Evolutionary conservation across 176 grass and related monocot species (phyloP).

Genomic region (Oryza longistaminata): DNA sequence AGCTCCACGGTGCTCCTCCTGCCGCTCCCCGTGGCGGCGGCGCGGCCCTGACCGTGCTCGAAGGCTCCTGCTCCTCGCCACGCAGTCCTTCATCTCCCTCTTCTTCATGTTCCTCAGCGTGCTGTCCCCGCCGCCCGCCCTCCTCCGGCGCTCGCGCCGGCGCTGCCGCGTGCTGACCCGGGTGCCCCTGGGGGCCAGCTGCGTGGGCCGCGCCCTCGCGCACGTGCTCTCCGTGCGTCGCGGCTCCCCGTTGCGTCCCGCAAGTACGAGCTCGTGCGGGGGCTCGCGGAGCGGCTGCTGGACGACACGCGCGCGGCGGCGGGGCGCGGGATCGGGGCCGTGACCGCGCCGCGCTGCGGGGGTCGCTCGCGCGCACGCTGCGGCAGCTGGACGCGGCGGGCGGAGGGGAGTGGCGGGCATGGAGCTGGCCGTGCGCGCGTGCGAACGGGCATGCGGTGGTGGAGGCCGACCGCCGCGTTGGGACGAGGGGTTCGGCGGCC

Average conservation of each 20-base stretch:
- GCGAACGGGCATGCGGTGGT: conserved; percentile 45
- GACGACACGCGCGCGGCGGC: conserved; percentile 47
- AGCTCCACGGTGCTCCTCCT: conserved; percentile 41
- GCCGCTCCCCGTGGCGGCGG: conserved; percentile 22
- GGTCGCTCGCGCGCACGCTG: conserved; percentile 61
- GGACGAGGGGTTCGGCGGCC: conserved; percentile 41
- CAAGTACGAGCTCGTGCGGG: conserved; percentile 73
- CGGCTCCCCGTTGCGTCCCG: conserved; percentile 75
- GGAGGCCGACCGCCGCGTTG: conserved; percentile 26
- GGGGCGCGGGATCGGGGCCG: conserved; percentile 13
- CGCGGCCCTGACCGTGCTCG: conserved; percentile 48
- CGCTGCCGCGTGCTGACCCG: conserved; percentile 18
- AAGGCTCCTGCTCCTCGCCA: conserved; percentile 42
- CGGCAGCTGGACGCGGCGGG: conserved; percentile 51
- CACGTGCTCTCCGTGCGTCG: conserved; percentile 66
- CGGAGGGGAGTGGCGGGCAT: conserved; percentile 23
- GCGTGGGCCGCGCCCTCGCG: conserved; percentile 61
- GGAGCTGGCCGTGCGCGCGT: conserved; percentile 51
- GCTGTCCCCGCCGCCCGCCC: conserved; percentile 28
- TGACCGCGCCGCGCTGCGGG: conserved; percentile 48
- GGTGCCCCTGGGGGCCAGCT: conserved; percentile 9
- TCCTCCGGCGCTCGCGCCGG: conserved; percentile 5
- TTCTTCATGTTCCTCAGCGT: conserved; percentile 52
- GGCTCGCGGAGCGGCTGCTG: conserved; percentile 76
- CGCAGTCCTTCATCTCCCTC: conserved; percentile 44